These are phyloP conservation scores for Rhodotorula sp. DNA, from an alignment of 1,284 basidiomycete species.

Conservation along the genomic window DNA sequence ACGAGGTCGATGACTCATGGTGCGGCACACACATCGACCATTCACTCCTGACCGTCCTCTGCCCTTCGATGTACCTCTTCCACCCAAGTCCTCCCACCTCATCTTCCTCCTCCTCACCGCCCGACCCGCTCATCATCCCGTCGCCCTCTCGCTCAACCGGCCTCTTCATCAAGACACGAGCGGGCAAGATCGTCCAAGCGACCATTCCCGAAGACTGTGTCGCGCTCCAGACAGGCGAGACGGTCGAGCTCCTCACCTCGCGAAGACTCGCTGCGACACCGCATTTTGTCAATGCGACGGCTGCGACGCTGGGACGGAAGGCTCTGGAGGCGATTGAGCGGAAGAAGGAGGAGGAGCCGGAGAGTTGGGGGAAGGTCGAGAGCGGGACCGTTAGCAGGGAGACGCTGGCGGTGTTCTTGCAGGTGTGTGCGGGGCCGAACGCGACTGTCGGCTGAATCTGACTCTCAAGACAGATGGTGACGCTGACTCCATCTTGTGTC, in stretches of 20 bases:
- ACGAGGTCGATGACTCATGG: slow-evolving; percentile 29
- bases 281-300: slow-evolving; percentile 69
- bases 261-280: slow-evolving; percentile 77
- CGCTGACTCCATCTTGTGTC: neutral
- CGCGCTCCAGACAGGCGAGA: slow-evolving; percentile 92
- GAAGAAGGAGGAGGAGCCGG: slow-evolving; percentile 47
- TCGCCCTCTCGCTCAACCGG: slow-evolving; percentile 73
- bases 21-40: slow-evolving; percentile 60
- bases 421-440: slow-evolving; percentile 47
- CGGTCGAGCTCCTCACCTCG: slow-evolving; percentile 77
- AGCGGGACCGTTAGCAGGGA: slow-evolving; percentile 59
- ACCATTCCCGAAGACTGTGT: slow-evolving; percentile 71
- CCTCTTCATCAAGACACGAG: slow-evolving; percentile 81
- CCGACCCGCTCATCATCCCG: slow-evolving; percentile 53
- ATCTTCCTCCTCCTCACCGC: neutral
- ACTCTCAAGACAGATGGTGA: neutral
- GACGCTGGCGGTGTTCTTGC: slow-evolving; percentile 74
- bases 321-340: slow-evolving; percentile 35
- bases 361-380: slow-evolving; percentile 60
- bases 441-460: neutral
- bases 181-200: slow-evolving; percentile 68
- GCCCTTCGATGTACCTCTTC: slow-evolving; percentile 72
- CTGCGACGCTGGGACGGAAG: slow-evolving; percentile 7
- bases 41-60: slow-evolving; percentile 81
- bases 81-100: slow-evolving; percentile 44